phyloP scores from a whole-genome alignment of 345 rosid genomes.

The Lepidium africanum region DNA sequence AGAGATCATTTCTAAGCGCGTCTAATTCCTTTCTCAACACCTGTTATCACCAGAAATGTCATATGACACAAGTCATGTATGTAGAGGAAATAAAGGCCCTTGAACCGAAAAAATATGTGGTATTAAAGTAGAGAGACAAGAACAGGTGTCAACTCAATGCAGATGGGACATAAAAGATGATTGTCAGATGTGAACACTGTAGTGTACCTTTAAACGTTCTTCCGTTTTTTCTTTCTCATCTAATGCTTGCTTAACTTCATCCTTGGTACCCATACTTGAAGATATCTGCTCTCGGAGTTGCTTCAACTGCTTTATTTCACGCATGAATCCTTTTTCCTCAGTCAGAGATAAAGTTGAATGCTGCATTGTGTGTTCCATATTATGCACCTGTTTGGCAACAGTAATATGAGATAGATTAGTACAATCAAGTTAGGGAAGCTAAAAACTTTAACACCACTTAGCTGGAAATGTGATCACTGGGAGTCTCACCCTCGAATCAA shows the following conservation, averaged over 20 bases:
- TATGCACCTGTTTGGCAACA: slow-evolving; percentile 45
- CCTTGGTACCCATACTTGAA: slow-evolving; percentile 47
- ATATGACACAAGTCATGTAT: neutral
- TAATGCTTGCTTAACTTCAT: slow-evolving; percentile 52
- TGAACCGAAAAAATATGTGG: neutral
- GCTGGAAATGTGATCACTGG: neutral
- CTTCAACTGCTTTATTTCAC: slow-evolving; percentile 63
- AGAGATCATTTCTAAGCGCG: slow-evolving; percentile 40
- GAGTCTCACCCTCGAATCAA: slow-evolving; percentile 48
- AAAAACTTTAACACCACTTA: neutral
- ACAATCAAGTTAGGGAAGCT: slow-evolving; percentile 1
- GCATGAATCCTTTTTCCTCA: slow-evolving; percentile 69
- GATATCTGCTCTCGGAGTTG: slow-evolving; percentile 49
- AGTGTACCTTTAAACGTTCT: slow-evolving; percentile 64
- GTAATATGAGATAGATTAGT: slow-evolving; percentile 12
- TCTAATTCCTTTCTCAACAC: slow-evolving; percentile 64
- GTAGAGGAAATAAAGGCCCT: slow-evolving; percentile 1
- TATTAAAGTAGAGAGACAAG: neutral
- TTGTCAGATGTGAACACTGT: neutral
- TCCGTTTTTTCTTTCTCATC: slow-evolving; percentile 59
- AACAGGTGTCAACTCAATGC: slow-evolving; percentile 1
- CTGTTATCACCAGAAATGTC: slow-evolving; percentile 32
- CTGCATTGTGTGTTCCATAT: slow-evolving; percentile 58
- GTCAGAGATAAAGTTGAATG: slow-evolving; percentile 63
- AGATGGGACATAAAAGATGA: slow-evolving; percentile 4